These are phyloP conservation scores for Cucumis hystrix DNA, from an alignment of 306 rosid genomes.

Conservation along the genomic window DNA sequence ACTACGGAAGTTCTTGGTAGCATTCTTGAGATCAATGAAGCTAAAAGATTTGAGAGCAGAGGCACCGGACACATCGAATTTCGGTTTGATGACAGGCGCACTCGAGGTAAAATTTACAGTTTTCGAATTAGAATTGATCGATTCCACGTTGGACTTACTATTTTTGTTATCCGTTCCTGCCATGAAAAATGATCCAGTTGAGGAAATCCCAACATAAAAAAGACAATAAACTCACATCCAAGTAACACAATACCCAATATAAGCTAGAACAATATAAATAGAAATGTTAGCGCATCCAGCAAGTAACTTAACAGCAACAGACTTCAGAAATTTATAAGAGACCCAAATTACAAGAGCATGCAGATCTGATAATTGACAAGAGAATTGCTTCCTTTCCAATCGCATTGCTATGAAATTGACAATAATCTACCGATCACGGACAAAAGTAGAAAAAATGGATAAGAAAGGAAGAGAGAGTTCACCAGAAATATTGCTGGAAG, in stretches of 20 bases:
- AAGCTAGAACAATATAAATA: background rate
- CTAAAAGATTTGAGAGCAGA: constrained; percentile 45
- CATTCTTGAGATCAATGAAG: constrained; percentile 62
- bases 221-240: background rate
- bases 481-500: constrained; percentile 48
- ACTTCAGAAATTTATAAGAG: background rate
- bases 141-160: constrained; percentile 19
- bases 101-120: constrained; percentile 2
- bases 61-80: constrained; percentile 19
- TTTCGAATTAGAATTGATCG: constrained; percentile 13
- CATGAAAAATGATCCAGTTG: background rate
- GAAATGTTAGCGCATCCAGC: background rate
- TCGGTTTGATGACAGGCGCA: constrained; percentile 8
- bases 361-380: background rate
- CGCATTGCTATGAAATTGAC: background rate
- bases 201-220: constrained; percentile 5
- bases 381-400: background rate
- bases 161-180: constrained; percentile 32
- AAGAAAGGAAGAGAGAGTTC: background rate
- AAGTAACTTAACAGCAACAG: background rate
- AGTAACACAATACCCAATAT: background rate
- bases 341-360: background rate
- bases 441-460: background rate
- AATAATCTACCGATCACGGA: background rate
- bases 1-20: constrained; percentile 60